Percentiles rank a stretch among this genome's conserved stretches.
Conservation (phyloP, 176 grass and related monocot genomes). For the Puya raimondii region DNA sequence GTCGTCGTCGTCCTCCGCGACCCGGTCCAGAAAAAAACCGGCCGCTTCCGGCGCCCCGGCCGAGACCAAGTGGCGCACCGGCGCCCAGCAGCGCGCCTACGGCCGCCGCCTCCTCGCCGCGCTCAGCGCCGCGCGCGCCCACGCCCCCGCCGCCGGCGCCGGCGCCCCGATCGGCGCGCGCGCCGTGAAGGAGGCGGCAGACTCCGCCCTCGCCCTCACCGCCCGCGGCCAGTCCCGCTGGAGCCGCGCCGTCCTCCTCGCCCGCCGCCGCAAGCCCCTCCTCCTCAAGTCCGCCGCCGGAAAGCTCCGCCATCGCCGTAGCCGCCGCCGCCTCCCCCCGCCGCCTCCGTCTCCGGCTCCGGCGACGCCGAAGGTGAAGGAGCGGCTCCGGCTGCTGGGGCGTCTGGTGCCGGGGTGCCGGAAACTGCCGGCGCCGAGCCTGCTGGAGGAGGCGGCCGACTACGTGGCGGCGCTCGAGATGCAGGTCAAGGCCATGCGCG, state of each 20-base stretch:
- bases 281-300: slow-evolving; percentile 70
- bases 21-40: slow-evolving; percentile 9
- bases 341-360: neutral
- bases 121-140: slow-evolving; percentile 34
- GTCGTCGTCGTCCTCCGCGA: slow-evolving; percentile 18
- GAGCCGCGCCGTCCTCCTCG: slow-evolving; percentile 87
- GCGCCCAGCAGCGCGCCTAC: slow-evolving; percentile 63
- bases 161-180: slow-evolving; percentile 11
- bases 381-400: slow-evolving; percentile 66
- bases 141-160: neutral
- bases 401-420: slow-evolving; percentile 80
- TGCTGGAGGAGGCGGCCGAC: slow-evolving; percentile 87
- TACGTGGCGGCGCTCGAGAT: slow-evolving; percentile 92
- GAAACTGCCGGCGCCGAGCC: slow-evolving; percentile 56
- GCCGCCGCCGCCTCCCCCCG: neutral
- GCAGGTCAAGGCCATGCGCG: slow-evolving; percentile 88
- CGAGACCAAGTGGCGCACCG: slow-evolving; percentile 70
- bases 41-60: neutral
- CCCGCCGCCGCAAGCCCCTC: slow-evolving; percentile 40
- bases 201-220: slow-evolving; percentile 83
- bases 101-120: slow-evolving; percentile 73
- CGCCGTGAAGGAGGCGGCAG: slow-evolving; percentile 65
- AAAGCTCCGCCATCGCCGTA: slow-evolving; percentile 18
- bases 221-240: slow-evolving; percentile 77
- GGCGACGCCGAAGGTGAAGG: slow-evolving; percentile 39